Base-by-base conservation (phyloP, 768 basidiomycete genomes). In the Leccinum uliginosum region DNA sequence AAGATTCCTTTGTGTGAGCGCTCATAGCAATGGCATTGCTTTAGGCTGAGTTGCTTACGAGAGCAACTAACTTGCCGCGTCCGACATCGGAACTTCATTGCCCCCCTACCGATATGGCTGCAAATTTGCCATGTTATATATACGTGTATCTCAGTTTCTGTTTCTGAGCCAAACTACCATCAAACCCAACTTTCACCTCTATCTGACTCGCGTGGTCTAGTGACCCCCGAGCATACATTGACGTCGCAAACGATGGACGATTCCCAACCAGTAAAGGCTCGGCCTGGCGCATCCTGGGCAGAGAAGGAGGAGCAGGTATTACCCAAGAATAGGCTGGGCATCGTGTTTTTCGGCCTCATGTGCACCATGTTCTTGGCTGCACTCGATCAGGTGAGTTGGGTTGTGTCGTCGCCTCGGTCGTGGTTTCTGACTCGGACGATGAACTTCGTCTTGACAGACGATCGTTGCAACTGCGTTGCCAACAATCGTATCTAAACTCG, bases 381-480 rank as follows among this genome's bases (percentile, higher is more conserved):
- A 4, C 72, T 86, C 40, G 85, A 86, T 64, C 83, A 86, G 73
- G 84, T 83, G 55, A 30, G 61, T 59, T 2, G 14, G 6, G 15
- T 35, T 9, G 3, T 15, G 65, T 62, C 11, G 29, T 35, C n/a
- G 40, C 2, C 9, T 15, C 14, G 15, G 26, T 24, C 14, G 9
- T 5, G 1, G 3, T 10, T 12, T 19, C 51, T 43, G 43, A 54
- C 1, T 0, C 1, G 1, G 47, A 29, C 9, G 2, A 24, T 40
- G n/a, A n/a, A 30, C 4, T 48, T 5, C 7, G 15, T 35, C 9
- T 30, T 49, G 9, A 43, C n/a, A 85, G 83, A 84, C 83, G 15
- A 85, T 86, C 56, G 83, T 89, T 11, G 82, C 86, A 10, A 89
- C 87, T 7, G 87, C 88, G n/a, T 71, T 90, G 29, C 87, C 88